Evolutionary conservation across 1,284 basidiomycete species (phyloP).

Genomic region (Melampsora occidentalis): DNA sequence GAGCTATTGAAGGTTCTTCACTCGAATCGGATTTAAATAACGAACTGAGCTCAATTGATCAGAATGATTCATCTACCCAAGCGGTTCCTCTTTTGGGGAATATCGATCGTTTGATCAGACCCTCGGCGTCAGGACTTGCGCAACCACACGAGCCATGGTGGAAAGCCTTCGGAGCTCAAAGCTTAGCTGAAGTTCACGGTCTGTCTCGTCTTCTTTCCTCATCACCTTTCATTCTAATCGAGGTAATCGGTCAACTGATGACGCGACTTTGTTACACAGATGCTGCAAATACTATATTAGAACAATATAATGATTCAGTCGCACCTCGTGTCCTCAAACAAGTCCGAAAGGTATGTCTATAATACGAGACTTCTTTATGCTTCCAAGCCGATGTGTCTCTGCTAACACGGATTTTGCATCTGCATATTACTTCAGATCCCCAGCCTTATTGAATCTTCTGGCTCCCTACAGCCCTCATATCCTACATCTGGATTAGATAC

Average conservation of each 20-base stretch:
- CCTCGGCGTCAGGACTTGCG: neutral
- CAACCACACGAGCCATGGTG: slow-evolving; percentile 22
- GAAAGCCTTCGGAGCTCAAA: slow-evolving; percentile 25
- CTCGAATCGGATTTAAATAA: slow-evolving; percentile 2
- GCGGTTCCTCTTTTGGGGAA: neutral
- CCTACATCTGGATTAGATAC: neutral
- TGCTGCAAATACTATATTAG: slow-evolving; percentile 29
- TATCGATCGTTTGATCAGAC: too few species aligned
- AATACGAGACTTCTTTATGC: neutral
- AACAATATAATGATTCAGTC: slow-evolving; percentile 28
- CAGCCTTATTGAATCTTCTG: neutral
- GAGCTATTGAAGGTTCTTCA: slow-evolving; percentile 23
- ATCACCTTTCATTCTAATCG: neutral
- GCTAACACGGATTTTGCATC: neutral
- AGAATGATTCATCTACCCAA: neutral
- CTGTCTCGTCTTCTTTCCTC: neutral
- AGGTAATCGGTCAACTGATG: neutral
- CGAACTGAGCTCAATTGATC: neutral
- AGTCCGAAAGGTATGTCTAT: slow-evolving; percentile 16
- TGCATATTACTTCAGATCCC: neutral
- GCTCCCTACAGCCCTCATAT: neutral
- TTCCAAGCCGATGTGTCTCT: neutral
- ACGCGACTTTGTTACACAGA: neutral
- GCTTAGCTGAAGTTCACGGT: slow-evolving; percentile 28
- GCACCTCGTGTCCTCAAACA: slow-evolving; percentile 19